These are phyloP conservation scores for Xylaria curta DNA, from an alignment of 495 filamentous ascomycete genomes.

Conservation along the genomic window DNA sequence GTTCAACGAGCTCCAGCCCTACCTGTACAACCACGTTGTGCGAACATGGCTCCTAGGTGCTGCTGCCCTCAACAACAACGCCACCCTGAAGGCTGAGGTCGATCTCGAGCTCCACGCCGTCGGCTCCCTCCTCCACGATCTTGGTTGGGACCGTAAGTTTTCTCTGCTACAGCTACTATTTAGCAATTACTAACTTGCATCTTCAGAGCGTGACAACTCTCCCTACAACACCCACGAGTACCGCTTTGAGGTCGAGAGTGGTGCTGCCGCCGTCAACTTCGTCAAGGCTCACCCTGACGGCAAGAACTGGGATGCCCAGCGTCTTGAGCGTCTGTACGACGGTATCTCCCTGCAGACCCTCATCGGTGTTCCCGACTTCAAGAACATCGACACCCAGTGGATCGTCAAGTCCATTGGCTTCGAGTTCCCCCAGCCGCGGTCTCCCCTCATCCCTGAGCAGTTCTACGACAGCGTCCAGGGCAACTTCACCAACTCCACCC, in stretches of 20 bases:
- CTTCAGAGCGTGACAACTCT: conserved; percentile 22
- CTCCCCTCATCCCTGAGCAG: conserved; percentile 40
- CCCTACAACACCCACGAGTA: conserved; percentile 25
- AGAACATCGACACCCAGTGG: conserved; percentile 48
- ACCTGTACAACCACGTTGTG: conserved; percentile 48
- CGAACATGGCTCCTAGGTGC: conserved; percentile 48
- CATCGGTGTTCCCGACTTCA: conserved; percentile 47
- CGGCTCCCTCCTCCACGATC: conserved; percentile 47
- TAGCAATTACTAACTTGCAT: neutral
- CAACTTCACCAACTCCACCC: conserved; percentile 46
- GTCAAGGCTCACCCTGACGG: conserved; percentile 38
- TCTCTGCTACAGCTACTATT: neutral
- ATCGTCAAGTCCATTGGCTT: conserved; percentile 44
- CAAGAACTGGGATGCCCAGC: conserved; percentile 44
- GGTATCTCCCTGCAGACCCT: conserved; percentile 52
- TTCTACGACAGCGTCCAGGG: conserved; percentile 42
- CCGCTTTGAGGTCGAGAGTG: conserved; percentile 55
- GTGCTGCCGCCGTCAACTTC: conserved; percentile 46
- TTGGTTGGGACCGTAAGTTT: conserved; percentile 39
- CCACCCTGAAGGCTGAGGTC: conserved; percentile 28
- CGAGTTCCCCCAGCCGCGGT: conserved; percentile 44
- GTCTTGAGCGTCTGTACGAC: conserved; percentile 51
- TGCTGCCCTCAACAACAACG: conserved; percentile 37
- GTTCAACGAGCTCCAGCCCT: conserved; percentile 33
- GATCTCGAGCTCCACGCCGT: conserved; percentile 47